Evolutionary conservation across 768 basidiomycete genomes (phyloP).

Genomic region (Megacollybia marginata): DNA sequence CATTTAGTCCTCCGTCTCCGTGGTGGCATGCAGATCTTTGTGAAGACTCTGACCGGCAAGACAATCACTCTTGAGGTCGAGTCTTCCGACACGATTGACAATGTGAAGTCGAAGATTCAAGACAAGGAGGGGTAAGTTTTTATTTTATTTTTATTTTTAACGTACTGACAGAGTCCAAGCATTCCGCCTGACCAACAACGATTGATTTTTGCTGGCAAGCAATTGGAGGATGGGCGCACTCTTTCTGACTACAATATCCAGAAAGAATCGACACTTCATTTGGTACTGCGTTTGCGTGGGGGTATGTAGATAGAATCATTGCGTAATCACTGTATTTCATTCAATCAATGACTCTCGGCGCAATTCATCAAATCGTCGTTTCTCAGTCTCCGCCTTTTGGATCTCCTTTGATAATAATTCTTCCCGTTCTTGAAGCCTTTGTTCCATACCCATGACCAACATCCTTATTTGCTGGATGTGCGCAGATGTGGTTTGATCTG

Average conservation of each 20-base stretch:
- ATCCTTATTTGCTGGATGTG: constrained; percentile 65
- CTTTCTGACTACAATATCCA: constrained; percentile 97
- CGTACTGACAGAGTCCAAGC: constrained; percentile 62
- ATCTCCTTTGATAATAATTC: constrained; percentile 53
- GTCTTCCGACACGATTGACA: constrained; percentile 82
- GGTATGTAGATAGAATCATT: constrained; percentile 48
- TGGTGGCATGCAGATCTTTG: constrained; percentile 65
- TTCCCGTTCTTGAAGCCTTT: constrained; percentile 57
- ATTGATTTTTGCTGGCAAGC: constrained; percentile 98
- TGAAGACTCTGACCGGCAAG: constrained; percentile 81
- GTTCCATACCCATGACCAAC: constrained; percentile 70
- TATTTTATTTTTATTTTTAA: constrained; percentile 38
- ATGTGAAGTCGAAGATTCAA: constrained; percentile 88
- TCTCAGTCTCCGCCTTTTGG: constrained; percentile 52
- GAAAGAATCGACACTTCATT: constrained; percentile 97
- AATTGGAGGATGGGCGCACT: constrained; percentile 97
- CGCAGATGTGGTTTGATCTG: constrained; percentile 13
- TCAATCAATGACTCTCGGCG: not conserved
- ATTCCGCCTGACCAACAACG: constrained; percentile 95
- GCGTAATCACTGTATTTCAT: not conserved
- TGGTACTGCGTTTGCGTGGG: constrained; percentile 81
- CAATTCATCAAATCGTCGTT: not conserved
- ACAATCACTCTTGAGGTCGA: constrained; percentile 90
- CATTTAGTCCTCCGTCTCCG: constrained; percentile 74
- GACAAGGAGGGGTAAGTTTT: constrained; percentile 66